phyloP scores from a whole-genome alignment of 2,329 filamentous ascomycete genomes.

The Talaromyces verruculosus region DNA sequence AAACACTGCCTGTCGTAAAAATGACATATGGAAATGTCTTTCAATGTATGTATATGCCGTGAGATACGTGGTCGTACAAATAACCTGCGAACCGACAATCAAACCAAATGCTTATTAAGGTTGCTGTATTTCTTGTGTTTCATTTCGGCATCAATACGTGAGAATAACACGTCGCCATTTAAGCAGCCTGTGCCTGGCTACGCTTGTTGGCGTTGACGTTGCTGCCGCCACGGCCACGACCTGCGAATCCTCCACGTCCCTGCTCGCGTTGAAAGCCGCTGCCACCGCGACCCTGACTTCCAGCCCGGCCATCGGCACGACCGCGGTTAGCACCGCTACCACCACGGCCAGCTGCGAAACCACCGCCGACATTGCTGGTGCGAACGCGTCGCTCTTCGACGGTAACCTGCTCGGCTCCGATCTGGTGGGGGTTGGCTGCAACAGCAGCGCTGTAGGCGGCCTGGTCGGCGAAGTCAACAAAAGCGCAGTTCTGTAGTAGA shows the following conservation, averaged over 20 bases:
- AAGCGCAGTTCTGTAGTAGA: constrained; percentile 77
- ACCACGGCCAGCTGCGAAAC: constrained; percentile 60
- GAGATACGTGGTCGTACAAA: constrained; percentile 37
- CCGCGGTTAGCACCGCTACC: constrained; percentile 58
- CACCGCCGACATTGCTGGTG: constrained; percentile 67
- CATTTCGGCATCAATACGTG: constrained; percentile 23
- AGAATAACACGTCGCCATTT: constrained; percentile 29
- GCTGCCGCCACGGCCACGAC: constrained; percentile 64
- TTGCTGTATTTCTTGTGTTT: constrained; percentile 17
- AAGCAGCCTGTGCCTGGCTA: constrained; percentile 48
- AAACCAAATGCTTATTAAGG: constrained; percentile 11
- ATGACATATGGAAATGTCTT: constrained; percentile 32
- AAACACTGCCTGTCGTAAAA: constrained; percentile 35
- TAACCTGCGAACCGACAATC: constrained; percentile 25
- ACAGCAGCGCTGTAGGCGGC: constrained; percentile 82
- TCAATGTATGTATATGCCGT: constrained; percentile 18
- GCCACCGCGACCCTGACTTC: constrained; percentile 64
- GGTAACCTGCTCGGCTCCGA: constrained; percentile 77
- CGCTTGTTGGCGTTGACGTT: constrained; percentile 50
- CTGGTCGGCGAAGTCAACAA: constrained; percentile 83
- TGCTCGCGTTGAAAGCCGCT: constrained; percentile 64
- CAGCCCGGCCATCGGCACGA: constrained; percentile 55
- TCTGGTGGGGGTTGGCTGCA: constrained; percentile 77
- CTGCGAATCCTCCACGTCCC: constrained; percentile 65
- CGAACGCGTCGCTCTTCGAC: constrained; percentile 89